Evolutionary conservation across 768 basidiomycete genomes (phyloP).

Genomic region (Fistulinella prunicolor): DNA sequence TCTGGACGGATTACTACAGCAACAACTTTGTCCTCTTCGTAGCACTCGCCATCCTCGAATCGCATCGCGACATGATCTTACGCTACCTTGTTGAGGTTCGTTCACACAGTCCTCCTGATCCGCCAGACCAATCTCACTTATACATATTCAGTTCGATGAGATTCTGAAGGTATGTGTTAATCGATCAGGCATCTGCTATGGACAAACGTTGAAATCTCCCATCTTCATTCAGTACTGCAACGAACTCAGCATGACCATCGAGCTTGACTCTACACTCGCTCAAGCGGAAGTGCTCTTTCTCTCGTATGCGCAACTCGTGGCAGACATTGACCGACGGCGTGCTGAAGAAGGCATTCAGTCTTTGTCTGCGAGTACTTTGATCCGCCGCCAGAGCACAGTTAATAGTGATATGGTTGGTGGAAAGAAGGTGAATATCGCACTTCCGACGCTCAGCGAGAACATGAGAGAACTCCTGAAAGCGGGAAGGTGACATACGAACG

Average conservation of each 20-base stretch:
- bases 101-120: slow-evolving; percentile 3
- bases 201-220: slow-evolving; percentile 1
- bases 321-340: slow-evolving; percentile 81
- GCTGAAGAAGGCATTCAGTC: slow-evolving; percentile 46
- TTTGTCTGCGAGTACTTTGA: slow-evolving; percentile 27
- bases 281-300: slow-evolving; percentile 97
- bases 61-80: slow-evolving; percentile 91
- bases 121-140: slow-evolving; percentile 2
- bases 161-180: slow-evolving; percentile 26
- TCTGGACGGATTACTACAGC: slow-evolving; percentile 92
- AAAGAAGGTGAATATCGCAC: slow-evolving; percentile 33
- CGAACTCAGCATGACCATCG: slow-evolving; percentile 94
- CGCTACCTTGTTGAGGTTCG: slow-evolving; percentile 91
- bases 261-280: slow-evolving; percentile 90
- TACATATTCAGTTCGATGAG: slow-evolving; percentile 56
- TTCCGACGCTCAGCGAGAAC: slow-evolving; percentile 57
- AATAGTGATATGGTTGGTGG: slow-evolving; percentile 1
- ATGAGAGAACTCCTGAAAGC: slow-evolving; percentile 57
- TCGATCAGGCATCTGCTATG: background rate
- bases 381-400: slow-evolving; percentile 30
- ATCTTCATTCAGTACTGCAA: slow-evolving; percentile 70
- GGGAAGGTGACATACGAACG: slow-evolving; percentile 30
- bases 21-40: slow-evolving; percentile 88
- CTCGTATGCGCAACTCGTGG: slow-evolving; percentile 84
- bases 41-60: slow-evolving; percentile 90